Base-by-base conservation (phyloP, 2,329 filamentous ascomycete genomes). In the Phialophora macrospora region DNA sequence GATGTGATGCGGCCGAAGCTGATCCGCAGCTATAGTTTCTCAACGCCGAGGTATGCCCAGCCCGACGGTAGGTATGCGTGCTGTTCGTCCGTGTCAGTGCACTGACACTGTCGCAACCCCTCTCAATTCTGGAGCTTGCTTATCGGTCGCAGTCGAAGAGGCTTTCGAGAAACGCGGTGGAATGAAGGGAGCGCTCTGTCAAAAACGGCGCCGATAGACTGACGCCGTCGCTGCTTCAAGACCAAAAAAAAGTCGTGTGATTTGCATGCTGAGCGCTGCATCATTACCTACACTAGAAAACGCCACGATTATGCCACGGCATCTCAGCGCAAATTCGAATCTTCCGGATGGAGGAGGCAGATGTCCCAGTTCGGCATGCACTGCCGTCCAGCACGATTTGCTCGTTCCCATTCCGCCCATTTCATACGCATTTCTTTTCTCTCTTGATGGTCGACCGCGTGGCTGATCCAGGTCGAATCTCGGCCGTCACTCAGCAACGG, bases 281-380 rank as follows among this genome's bases (percentile, higher is more conserved):
- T 46, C 14, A 55, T 66, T 62, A 60, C 38, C 32, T 24, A 26
- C 46, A 54, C 63, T 28, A 60, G 55, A 54, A 28, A 22, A 51
- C 54, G 14, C 52, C 26, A 22, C 34, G 24, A n/a, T 12, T 14
- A 24, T 38, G 34, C 38, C 28, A 20, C 9, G 41, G 34, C 48
- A 58, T 54, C 17, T 71, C 63, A 71, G 24, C 67, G 62, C 38
- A 72, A 51, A 46, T 70, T 72, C 49, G 65, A 70, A 54, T 73
- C 71, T 38, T 72, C 70, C 20, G 70, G 67, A 41, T 72, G 67
- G 30, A 73, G 61, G 30, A 71, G 60, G 46, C 70, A 73, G 9
- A 73, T 71, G 20, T 58, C 64, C 71, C 71, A 73, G 44, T 73
- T 72, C n/a, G 71, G 70, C 69, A 73, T 72, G 28, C 70, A 71